These are phyloP conservation scores for Myxozyma geophila DNA, from an alignment of 805 yeast species.

Conservation along the genomic window DNA sequence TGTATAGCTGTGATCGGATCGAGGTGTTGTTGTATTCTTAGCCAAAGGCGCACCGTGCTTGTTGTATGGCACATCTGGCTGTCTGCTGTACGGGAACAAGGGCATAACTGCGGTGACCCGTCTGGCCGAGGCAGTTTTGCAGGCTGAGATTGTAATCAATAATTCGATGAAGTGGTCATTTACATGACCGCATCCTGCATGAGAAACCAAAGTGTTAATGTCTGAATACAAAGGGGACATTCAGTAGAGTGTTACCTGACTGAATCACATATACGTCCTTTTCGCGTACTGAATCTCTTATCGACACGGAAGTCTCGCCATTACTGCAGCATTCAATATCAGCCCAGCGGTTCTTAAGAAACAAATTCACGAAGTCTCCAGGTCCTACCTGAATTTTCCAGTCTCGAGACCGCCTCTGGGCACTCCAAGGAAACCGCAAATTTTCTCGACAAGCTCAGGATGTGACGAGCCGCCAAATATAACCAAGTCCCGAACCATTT, in stretches of 20 bases:
- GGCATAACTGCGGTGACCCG: slow-evolving; percentile 92
- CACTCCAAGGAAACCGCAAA: slow-evolving; percentile 77
- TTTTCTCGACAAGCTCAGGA: slow-evolving; percentile 71
- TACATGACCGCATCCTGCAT: slow-evolving; percentile 76
- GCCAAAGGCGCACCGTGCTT: slow-evolving; percentile 73
- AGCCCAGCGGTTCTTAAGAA: neutral
- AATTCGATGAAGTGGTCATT: slow-evolving; percentile 86
- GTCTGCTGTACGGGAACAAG: slow-evolving; percentile 92
- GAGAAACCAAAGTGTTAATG: neutral
- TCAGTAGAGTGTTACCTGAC: slow-evolving; percentile 44
- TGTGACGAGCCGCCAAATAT: slow-evolving; percentile 92
- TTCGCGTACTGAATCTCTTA: slow-evolving; percentile 88
- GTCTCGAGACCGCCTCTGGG: slow-evolving; percentile 66
- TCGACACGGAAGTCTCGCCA: slow-evolving; percentile 90
- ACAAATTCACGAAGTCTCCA: neutral
- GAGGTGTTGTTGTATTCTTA: slow-evolving; percentile 41
- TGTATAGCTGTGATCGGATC: slow-evolving; percentile 44
- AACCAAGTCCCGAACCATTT: slow-evolving; percentile 71
- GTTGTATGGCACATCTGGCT: slow-evolving; percentile 89
- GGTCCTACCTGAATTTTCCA: slow-evolving; percentile 51
- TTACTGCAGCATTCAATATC: slow-evolving; percentile 53
- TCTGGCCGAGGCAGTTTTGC: slow-evolving; percentile 87
- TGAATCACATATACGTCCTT: slow-evolving; percentile 93
- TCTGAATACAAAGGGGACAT: neutral
- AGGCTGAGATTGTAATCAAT: slow-evolving; percentile 83